A percentile compares a stretch with the other conserved stretches of the same genome.
phyloP scores from a whole-genome alignment of 352 stramenopile species.

The Phytophthora brassicae region DNA sequence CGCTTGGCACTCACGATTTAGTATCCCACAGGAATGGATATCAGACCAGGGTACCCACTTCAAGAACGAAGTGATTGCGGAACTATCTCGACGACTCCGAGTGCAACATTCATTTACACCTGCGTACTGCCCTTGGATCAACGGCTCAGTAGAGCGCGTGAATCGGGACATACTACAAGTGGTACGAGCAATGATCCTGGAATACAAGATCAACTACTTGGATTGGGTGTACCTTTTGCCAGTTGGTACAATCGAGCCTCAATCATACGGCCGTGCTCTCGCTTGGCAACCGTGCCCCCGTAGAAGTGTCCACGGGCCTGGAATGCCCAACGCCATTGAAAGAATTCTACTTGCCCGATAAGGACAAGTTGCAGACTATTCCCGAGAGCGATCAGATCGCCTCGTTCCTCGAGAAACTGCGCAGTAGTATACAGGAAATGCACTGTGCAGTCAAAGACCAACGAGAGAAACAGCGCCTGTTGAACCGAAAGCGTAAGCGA shows the following conservation, averaged over 20 bases:
- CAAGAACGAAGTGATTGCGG: too few relatives aligned
- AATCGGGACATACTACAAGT: constrained; percentile 2
- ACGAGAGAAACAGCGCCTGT: background rate
- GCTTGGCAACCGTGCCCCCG: background rate
- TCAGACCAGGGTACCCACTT: too few relatives aligned
- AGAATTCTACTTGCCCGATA: background rate
- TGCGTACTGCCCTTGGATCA: background rate
- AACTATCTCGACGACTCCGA: too few relatives aligned
- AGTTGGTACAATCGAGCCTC: too few relatives aligned
- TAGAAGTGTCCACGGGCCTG: background rate
- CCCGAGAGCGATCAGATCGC: background rate
- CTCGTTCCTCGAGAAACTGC: background rate
- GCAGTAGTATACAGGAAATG: background rate
- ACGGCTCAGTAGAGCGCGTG: background rate
- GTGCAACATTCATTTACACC: too few relatives aligned
- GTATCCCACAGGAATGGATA: too few relatives aligned
- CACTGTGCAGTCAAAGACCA: background rate
- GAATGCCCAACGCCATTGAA: background rate
- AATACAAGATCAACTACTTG: background rate
- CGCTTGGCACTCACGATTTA: too few relatives aligned
- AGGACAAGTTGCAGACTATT: background rate
- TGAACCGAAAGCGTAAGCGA: too few relatives aligned
- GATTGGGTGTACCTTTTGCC: background rate
- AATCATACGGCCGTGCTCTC: too few relatives aligned
- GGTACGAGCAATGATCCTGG: background rate